Base-by-base conservation (phyloP, 768 basidiomycete species). In the Boletus tylopilopsis region DNA sequence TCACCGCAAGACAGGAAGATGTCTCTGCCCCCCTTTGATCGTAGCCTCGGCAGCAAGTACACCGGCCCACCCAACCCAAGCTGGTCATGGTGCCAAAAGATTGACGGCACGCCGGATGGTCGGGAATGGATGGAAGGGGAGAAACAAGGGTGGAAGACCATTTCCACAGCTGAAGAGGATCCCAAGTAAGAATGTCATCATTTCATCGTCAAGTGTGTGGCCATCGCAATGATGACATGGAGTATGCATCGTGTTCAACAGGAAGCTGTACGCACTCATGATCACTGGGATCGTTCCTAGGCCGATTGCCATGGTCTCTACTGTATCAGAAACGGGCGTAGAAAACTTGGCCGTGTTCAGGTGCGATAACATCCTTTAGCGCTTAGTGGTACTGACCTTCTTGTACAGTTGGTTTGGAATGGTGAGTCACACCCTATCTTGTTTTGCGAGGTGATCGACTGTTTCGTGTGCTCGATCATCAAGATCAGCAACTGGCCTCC, bases 281-380 rank as follows among this genome's bases (percentile, higher is more conserved):
- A 64, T 66, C 34, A 64, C 64, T 39, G 73, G 71, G 3, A 45
- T 74, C 18, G 61, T 66, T 6, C 72, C 75, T n/a, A 62, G 76
- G 18, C 77, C 76, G 6, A 71, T 77, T 32, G 75, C 73, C 3
- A 73, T 76, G 49, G 66, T 75, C 10, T 73, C 74, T 18, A 68
- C 70, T 24, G 45, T 74, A 41, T 60, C 61, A 2, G 53, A 59
- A 6, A 51, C 64, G 2, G 75, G 73, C 7, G 40, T 60, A 0
- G 62, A 63, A 34, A 77, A 76, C 50, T 60, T 77, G 18, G 71
- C 73, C 1, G 71, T 73, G 2, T 75, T 76, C 45, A 75, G 73
- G 59, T 73, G 54, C 42, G 35, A 16, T 15, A n/a, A n/a, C 15
- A 16, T 34, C 33, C 7, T n/a, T n/a, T 12, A 16, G 6, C 42